Evolutionary conservation across 176 grass and related monocot species (phyloP).

Genomic region (Oryza nivara): DNA sequence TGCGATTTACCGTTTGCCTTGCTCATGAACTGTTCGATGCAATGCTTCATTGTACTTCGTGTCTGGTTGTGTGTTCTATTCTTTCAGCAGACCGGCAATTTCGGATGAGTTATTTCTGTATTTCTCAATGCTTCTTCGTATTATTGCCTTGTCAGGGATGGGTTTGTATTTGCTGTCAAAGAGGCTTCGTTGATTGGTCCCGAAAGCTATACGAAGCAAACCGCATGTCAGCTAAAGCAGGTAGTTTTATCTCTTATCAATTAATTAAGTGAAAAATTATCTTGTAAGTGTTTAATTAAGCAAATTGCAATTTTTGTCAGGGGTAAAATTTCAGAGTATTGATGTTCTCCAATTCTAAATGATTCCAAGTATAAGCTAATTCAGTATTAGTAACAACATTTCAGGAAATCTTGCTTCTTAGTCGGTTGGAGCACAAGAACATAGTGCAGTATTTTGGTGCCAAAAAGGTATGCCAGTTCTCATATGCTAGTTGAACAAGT

Average conservation of each 20-base stretch:
- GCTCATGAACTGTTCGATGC: neutral
- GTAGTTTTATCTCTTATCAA: slow-evolving; percentile 21
- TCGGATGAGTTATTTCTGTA: too few species aligned
- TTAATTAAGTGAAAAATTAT: neutral
- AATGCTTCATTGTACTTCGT: neutral
- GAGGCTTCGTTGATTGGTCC: slow-evolving; percentile 56
- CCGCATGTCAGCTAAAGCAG: slow-evolving; percentile 44
- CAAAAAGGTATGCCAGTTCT: slow-evolving; percentile 39
- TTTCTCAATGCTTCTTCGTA: neutral
- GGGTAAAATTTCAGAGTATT: neutral
- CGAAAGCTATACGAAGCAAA: slow-evolving; percentile 47
- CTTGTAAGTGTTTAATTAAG: neutral
- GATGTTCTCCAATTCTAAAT: neutral
- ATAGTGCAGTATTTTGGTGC: slow-evolving; percentile 71
- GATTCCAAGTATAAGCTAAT: neutral
- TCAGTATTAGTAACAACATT: slow-evolving; percentile 15
- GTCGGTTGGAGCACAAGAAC: slow-evolving; percentile 60
- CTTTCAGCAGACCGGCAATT: neutral
- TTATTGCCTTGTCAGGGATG: slow-evolving; percentile 34
- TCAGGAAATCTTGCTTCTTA: slow-evolving; percentile 58
- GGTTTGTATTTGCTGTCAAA: slow-evolving; percentile 57
- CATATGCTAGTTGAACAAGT: neutral
- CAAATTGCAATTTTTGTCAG: neutral
- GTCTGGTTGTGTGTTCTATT: too few species aligned
- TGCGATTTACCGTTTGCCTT: too few species aligned